phyloP scores from a whole-genome alignment of 2,329 filamentous ascomycete genomes.

The Cordyceps tenuipes region DNA sequence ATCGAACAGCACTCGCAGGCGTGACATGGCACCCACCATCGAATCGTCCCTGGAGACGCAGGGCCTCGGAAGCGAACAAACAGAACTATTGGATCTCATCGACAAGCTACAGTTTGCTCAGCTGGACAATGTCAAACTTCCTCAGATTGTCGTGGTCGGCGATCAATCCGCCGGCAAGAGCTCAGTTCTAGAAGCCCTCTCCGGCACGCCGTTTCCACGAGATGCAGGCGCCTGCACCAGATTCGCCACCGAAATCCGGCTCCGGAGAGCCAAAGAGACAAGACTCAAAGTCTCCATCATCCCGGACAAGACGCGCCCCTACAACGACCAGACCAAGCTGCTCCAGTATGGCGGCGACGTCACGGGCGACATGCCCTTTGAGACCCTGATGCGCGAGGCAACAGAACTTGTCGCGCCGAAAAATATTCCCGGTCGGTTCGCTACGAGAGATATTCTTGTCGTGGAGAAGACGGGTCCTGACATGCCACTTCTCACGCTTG shows the following conservation, averaged over 20 bases:
- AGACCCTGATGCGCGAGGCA: conserved; percentile 41
- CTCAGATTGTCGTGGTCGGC: conserved; percentile 56
- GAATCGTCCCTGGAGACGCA: conserved; percentile 41
- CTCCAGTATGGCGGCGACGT: conserved; percentile 40
- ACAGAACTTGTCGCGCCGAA: conserved; percentile 43
- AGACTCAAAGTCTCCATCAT: conserved; percentile 45
- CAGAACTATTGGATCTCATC: conserved; percentile 48
- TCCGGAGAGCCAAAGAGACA: conserved; percentile 39
- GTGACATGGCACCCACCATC: conserved; percentile 32
- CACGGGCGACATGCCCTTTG: conserved; percentile 36
- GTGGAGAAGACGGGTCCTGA: conserved; percentile 52
- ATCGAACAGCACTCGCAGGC: conserved; percentile 15
- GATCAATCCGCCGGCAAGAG: conserved; percentile 58
- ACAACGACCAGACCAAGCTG: conserved; percentile 39
- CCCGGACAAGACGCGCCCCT: conserved; percentile 40
- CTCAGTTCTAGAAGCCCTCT: conserved; percentile 56
- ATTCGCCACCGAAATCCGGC: conserved; percentile 51
- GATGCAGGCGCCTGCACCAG: conserved; percentile 54
- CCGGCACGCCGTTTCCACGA: conserved; percentile 51
- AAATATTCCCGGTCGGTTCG: conserved; percentile 42
- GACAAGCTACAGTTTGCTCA: conserved; percentile 46
- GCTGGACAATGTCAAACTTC: conserved; percentile 44
- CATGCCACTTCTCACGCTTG: conserved; percentile 51
- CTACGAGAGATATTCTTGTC: conserved; percentile 45
- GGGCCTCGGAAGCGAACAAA: conserved; percentile 45